Percentiles rank a stretch among this genome's conserved stretches.
phyloP scores from a whole-genome alignment of 352 stramenopile species.

The Peronospora belbahrii region DNA sequence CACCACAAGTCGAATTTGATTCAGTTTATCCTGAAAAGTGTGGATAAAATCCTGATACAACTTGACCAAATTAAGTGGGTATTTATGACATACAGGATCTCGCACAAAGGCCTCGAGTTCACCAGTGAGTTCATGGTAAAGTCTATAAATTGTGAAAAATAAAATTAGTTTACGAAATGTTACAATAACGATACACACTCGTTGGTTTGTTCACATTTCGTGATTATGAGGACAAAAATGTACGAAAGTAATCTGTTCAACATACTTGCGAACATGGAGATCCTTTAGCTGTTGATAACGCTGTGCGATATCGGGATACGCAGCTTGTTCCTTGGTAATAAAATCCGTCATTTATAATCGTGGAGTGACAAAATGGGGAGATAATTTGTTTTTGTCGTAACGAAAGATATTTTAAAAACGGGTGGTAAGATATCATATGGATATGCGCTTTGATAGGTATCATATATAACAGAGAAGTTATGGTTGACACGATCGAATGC shows the following conservation, averaged over 20 bases:
- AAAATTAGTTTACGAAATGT: neutral
- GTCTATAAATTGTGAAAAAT: constrained; percentile 48
- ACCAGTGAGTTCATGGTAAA: constrained; percentile 97
- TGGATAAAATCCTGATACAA: constrained; percentile 93
- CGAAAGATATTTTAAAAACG: constrained; percentile 3
- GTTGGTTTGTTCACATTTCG: too few species aligned
- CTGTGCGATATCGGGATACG: constrained; percentile 88
- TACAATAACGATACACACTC: neutral
- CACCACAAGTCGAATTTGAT: constrained; percentile 89
- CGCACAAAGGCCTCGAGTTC: constrained; percentile 89
- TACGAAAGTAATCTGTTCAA: neutral
- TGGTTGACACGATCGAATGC: too few species aligned
- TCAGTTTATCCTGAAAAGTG: constrained; percentile 93
- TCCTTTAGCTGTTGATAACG: constrained; percentile 88
- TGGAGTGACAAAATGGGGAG: too few species aligned
- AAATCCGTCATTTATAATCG: constrained; percentile 66
- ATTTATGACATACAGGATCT: constrained; percentile 57
- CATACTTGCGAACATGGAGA: constrained; percentile 86
- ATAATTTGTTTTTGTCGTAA: too few species aligned
- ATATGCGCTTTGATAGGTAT: neutral
- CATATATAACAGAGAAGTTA: too few species aligned
- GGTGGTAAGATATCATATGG: neutral
- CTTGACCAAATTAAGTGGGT: constrained; percentile 43
- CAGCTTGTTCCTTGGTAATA: constrained; percentile 77
- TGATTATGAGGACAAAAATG: too few species aligned